Percentiles rank a stretch among this genome's conserved stretches.
These are phyloP conservation scores for Teunomyces funiuensis DNA, from an alignment of 805 yeast species.

Conservation along the genomic window DNA sequence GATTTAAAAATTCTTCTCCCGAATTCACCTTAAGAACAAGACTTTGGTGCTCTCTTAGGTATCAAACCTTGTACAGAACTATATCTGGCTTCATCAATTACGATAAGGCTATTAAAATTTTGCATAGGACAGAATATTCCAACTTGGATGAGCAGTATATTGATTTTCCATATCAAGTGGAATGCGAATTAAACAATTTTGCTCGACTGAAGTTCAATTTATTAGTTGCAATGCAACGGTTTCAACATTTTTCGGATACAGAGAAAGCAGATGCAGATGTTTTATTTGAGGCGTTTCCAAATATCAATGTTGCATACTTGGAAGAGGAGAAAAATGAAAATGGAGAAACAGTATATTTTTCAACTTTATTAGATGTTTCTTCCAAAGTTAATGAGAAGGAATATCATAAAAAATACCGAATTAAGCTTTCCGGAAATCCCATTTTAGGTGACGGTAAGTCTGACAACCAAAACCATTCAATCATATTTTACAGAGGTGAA, in stretches of 20 bases:
- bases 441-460: slow-evolving; percentile 96
- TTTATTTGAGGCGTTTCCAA: slow-evolving; percentile 72
- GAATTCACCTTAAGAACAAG: slow-evolving; percentile 69
- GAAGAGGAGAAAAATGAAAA: slow-evolving; percentile 46
- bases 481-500: slow-evolving; percentile 89
- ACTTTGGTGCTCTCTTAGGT: slow-evolving; percentile 82
- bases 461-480: slow-evolving; percentile 88
- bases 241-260: slow-evolving; percentile 57
- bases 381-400: slow-evolving; percentile 56
- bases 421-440: slow-evolving; percentile 90
- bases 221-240: slow-evolving; percentile 86
- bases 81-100: slow-evolving; percentile 84
- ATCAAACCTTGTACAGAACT: slow-evolving; percentile 83
- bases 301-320: slow-evolving; percentile 54
- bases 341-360: slow-evolving; percentile 50
- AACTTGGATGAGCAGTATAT: not conserved
- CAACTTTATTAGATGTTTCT: slow-evolving; percentile 50
- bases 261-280: slow-evolving; percentile 70
- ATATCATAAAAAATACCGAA: slow-evolving; percentile 42
- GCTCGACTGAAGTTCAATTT: slow-evolving; percentile 78
- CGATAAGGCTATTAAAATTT: slow-evolving; percentile 64
- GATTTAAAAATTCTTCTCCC: slow-evolving; percentile 66
- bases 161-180: slow-evolving; percentile 9
- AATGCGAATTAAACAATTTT: slow-evolving; percentile 37
- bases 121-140: slow-evolving; percentile 67